These are phyloP conservation scores for Pseudogymnoascus sp. DNA, from an alignment of 2,329 filamentous ascomycete genomes.

Conservation along the genomic window DNA sequence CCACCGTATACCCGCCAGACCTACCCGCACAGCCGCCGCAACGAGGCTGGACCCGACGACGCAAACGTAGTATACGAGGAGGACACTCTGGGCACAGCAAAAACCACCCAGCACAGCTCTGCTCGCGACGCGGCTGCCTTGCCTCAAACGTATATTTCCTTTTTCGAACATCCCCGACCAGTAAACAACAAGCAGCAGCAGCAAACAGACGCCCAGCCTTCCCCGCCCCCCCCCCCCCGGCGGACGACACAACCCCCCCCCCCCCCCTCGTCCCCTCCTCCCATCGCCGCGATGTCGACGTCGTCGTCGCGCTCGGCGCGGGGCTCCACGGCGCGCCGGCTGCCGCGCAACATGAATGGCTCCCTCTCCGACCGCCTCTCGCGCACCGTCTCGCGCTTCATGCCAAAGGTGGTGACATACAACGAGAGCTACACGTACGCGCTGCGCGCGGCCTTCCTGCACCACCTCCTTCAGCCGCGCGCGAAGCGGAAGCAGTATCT, in stretches of 20 bases:
- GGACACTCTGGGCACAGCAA: not conserved
- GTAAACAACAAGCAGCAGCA: not conserved
- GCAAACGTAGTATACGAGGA: not conserved
- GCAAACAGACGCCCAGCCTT: not conserved
- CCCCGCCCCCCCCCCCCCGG: not conserved
- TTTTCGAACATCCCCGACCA: not conserved
- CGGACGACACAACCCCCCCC: not conserved
- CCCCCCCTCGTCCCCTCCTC: not conserved
- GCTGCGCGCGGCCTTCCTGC: slow-evolving; percentile 80
- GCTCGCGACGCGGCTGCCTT: not conserved
- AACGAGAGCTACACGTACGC: slow-evolving; percentile 90
- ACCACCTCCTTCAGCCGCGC: slow-evolving; percentile 87
- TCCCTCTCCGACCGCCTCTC: slow-evolving; percentile 23
- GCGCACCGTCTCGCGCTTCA: slow-evolving; percentile 35
- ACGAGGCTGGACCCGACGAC: not conserved
- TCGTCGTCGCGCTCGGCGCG: slow-evolving; percentile 21
- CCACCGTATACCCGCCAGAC: not conserved
- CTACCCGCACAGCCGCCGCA: not conserved
- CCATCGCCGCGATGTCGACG: slow-evolving; percentile 21
- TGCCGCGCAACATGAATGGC: slow-evolving; percentile 15
- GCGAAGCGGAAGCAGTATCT: slow-evolving; percentile 85
- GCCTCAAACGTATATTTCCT: not conserved
- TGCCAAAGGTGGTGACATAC: slow-evolving; percentile 43
- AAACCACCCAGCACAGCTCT: not conserved
- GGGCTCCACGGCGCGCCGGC: slow-evolving; percentile 19